These are phyloP conservation scores for Cystofilobasidium ferigula DNA, from an alignment of 768 basidiomycete species.

Conservation along the genomic window DNA sequence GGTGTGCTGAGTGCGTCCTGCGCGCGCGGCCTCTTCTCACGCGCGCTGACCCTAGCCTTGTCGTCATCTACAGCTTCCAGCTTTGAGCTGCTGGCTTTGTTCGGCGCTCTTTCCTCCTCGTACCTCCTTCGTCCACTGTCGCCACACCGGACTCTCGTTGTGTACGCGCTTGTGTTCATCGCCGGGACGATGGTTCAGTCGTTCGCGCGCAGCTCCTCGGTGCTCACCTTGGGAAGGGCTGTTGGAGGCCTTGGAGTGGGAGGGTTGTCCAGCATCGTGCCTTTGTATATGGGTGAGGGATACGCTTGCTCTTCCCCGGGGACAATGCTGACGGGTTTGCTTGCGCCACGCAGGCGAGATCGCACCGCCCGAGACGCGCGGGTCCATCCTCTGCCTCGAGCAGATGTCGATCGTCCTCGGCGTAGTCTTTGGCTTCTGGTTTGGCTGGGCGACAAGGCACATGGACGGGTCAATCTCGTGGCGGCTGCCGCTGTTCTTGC, in stretches of 20 bases:
- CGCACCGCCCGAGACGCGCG: constrained; percentile 64
- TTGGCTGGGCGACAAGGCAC: constrained; percentile 60
- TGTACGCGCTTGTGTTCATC: constrained; percentile 64
- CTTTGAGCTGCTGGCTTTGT: constrained; percentile 64
- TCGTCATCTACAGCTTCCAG: constrained; percentile 49
- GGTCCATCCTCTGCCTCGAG: constrained; percentile 66
- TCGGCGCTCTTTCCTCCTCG: constrained; percentile 60
- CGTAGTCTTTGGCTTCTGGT: constrained; percentile 74
- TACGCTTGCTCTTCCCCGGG: too few species aligned
- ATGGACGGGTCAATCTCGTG: constrained; percentile 58
- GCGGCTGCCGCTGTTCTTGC: constrained; percentile 64
- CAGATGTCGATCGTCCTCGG: constrained; percentile 71
- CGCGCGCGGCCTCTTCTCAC: background rate
- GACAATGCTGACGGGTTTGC: too few species aligned
- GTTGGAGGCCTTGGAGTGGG: constrained; percentile 75
- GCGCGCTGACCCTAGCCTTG: background rate
- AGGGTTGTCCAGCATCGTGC: constrained; percentile 44
- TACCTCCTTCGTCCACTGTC: constrained; percentile 59
- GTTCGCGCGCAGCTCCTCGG: constrained; percentile 47
- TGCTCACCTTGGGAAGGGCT: constrained; percentile 59
- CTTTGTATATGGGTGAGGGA: constrained; percentile 33
- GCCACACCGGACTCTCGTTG: constrained; percentile 54
- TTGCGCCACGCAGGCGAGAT: constrained; percentile 66
- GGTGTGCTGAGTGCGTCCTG: constrained; percentile 59
- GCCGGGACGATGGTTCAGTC: constrained; percentile 62